Evolutionary conservation across 2,329 filamentous ascomycete species (phyloP).

Genomic region (Aspergillus clavatus): DNA sequence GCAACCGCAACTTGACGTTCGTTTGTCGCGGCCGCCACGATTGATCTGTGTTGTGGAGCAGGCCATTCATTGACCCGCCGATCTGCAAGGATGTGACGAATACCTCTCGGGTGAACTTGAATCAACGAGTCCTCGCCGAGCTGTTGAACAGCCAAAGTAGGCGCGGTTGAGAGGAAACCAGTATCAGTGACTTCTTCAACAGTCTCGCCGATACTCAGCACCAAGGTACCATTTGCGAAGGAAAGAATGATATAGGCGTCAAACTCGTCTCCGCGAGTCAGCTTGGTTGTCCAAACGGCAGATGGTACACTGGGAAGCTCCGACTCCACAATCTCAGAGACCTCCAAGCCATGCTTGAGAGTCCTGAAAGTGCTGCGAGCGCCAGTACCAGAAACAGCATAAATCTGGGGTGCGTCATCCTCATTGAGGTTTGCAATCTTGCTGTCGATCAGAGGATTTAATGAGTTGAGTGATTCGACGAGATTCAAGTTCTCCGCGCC

Average conservation of each 20-base stretch:
- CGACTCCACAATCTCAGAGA: conserved; percentile 93
- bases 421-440: conserved; percentile 86
- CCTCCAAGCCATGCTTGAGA: conserved; percentile 85
- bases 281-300: conserved; percentile 91
- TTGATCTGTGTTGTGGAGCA: conserved; percentile 86
- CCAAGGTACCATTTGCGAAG: conserved; percentile 82
- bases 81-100: conserved; percentile 77
- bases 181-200: conserved; percentile 94
- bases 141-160: conserved; percentile 88
- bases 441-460: conserved; percentile 88
- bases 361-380: conserved; percentile 86
- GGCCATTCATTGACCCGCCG: conserved; percentile 87
- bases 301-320: conserved; percentile 83
- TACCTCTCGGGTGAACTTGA: conserved; percentile 94
- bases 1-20: conserved; percentile 89
- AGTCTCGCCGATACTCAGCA: conserved; percentile 92
- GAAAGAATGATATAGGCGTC: conserved; percentile 96
- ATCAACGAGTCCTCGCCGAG: conserved; percentile 89
- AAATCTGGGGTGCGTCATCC: conserved; percentile 95
- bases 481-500: conserved; percentile 75
- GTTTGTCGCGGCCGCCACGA: conserved; percentile 91
- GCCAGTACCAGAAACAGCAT: conserved; percentile 82
- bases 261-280: conserved; percentile 73
- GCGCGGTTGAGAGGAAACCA: conserved; percentile 81
- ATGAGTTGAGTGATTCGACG: conserved; percentile 77